Evolutionary conservation across 1,284 basidiomycete genomes (phyloP).

Genomic region (Irpex rosettiformis): DNA sequence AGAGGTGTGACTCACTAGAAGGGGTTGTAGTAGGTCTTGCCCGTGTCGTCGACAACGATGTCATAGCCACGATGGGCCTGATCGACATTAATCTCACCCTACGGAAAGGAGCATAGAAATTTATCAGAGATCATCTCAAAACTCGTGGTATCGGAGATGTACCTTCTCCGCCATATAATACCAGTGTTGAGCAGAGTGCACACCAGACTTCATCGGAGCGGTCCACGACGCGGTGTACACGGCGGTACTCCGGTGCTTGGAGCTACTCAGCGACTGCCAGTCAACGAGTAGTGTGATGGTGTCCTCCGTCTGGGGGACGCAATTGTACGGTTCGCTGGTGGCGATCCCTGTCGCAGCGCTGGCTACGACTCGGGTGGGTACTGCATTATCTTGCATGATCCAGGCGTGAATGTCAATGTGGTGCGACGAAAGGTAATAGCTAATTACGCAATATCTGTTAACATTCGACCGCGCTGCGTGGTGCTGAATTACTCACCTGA

Average conservation of each 20-base stretch:
- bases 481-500: conserved; percentile 47
- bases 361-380: conserved; percentile 83
- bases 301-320: conserved; percentile 84
- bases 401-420: conserved; percentile 91
- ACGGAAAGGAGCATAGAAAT: conserved; percentile 10
- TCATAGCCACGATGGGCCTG: conserved; percentile 93
- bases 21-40: conserved; percentile 83
- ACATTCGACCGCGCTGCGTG: background rate
- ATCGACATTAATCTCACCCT: conserved; percentile 90
- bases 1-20: conserved; percentile 68
- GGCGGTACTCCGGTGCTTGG: conserved; percentile 71
- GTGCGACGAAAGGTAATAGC: conserved; percentile 92
- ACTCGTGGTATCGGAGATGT: background rate
- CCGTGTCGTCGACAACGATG: conserved; percentile 78
- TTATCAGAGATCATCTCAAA: too few species aligned
- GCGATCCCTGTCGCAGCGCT: conserved; percentile 89
- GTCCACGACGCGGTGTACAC: conserved; percentile 94
- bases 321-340: conserved; percentile 81
- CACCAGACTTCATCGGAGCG: conserved; percentile 71
- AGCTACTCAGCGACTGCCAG: conserved; percentile 77
- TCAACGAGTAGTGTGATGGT: conserved; percentile 93
- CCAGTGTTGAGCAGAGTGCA: conserved; percentile 90
- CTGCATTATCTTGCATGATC: conserved; percentile 81
- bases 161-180: conserved; percentile 93
- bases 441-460: conserved; percentile 25